These are phyloP conservation scores for Populus deltoides DNA, from an alignment of 345 rosid genomes.

Conservation along the genomic window DNA sequence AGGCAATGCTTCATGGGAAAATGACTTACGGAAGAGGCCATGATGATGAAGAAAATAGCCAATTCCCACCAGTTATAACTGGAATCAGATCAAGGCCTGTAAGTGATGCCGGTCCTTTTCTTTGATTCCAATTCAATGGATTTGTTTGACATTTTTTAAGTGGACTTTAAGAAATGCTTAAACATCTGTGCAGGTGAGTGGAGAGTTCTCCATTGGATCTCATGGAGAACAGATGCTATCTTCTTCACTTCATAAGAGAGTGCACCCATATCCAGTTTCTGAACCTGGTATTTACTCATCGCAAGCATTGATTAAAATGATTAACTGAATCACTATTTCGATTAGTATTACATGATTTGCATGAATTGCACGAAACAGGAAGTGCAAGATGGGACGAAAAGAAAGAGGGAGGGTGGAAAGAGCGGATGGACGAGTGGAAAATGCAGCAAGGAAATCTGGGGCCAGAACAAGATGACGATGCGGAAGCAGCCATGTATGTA, in stretches of 20 bases:
- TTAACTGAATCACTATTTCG: not conserved
- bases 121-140: not conserved
- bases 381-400: conserved; percentile 80
- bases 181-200: conserved; percentile 57
- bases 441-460: conserved; percentile 81
- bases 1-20: conserved; percentile 87
- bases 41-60: conserved; percentile 71
- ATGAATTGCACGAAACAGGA: conserved; percentile 33
- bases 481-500: conserved; percentile 67
- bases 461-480: conserved; percentile 73
- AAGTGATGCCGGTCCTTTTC: conserved; percentile 14
- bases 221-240: conserved; percentile 60
- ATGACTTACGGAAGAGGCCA: conserved; percentile 98
- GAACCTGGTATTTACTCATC: conserved; percentile 57
- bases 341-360: not conserved
- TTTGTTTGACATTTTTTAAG: not conserved
- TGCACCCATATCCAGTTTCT: conserved; percentile 81
- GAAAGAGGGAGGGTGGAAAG: conserved; percentile 88
- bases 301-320: not conserved
- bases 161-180: not conserved
- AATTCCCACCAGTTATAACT: conserved; percentile 63
- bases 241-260: conserved; percentile 73
- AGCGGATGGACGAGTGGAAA: conserved; percentile 93
- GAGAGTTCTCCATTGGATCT: conserved; percentile 77
- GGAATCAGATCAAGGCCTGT: conserved; percentile 76